phyloP scores from a whole-genome alignment of 805 yeast genomes.

The Candida montana region DNA sequence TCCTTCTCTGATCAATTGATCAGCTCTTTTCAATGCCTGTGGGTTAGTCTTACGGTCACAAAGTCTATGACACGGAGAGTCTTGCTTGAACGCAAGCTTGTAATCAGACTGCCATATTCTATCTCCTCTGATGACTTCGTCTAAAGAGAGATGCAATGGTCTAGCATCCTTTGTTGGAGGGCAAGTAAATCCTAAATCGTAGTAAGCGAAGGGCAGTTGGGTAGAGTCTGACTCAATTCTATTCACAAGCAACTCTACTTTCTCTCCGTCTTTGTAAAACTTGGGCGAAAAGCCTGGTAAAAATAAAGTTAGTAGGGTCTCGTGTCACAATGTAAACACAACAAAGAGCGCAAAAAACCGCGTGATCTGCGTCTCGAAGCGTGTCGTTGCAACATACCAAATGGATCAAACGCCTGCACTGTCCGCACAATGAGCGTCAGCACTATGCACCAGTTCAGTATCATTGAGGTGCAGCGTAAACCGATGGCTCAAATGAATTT shows the following conservation, averaged over 20 bases:
- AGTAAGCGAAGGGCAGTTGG: constrained; percentile 71
- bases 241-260: constrained; percentile 66
- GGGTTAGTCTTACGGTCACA: constrained; percentile 63
- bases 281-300: constrained; percentile 32
- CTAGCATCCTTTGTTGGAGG: constrained; percentile 52
- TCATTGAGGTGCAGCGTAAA: constrained; percentile 3
- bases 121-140: constrained; percentile 78
- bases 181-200: constrained; percentile 76
- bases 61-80: constrained; percentile 56
- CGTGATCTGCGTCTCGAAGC: too few relatives aligned
- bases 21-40: constrained; percentile 49
- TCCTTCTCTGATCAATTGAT: constrained; percentile 55
- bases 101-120: constrained; percentile 73
- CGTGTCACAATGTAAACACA: too few relatives aligned
- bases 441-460: not conserved
- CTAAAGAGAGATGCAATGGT: constrained; percentile 62
- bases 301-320: not conserved
- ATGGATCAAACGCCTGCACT: constrained; percentile 18
- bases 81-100: constrained; percentile 56
- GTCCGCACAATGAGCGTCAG: constrained; percentile 1
- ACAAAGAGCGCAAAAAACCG: too few relatives aligned
- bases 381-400: constrained; percentile 22
- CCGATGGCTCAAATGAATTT: too few relatives aligned
- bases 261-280: constrained; percentile 45
- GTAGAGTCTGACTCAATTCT: constrained; percentile 75